phyloP scores from a whole-genome alignment of 805 yeast genomes.

The Metschnikowia gelsemii region DNA sequence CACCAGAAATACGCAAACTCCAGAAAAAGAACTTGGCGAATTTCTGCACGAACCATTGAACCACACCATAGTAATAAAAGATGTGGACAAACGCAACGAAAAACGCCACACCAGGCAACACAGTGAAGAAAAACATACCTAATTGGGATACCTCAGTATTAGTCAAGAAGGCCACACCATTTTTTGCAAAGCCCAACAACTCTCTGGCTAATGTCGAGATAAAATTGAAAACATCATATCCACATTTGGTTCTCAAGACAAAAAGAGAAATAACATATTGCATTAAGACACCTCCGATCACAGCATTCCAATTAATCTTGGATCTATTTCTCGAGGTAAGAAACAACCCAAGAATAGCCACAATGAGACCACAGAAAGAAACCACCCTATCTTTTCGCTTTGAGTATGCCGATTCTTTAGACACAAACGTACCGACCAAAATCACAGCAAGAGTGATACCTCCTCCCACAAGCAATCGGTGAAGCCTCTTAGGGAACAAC shows the following conservation, averaged over 20 bases:
- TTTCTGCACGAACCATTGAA: conserved; percentile 60
- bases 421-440: conserved; percentile 54
- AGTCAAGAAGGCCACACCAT: conserved; percentile 62
- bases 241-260: conserved; percentile 57
- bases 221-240: conserved; percentile 62
- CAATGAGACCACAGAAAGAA: conserved; percentile 54
- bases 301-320: conserved; percentile 56
- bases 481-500: conserved; percentile 40
- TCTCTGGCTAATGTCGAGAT: conserved; percentile 56
- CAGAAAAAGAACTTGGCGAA: conserved; percentile 59
- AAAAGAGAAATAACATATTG: conserved; percentile 60
- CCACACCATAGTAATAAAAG: conserved; percentile 56
- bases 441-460: conserved; percentile 46
- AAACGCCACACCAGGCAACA: conserved; percentile 61
- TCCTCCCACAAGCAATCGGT: conserved; percentile 46
- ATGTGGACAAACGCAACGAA: conserved; percentile 63
- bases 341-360: conserved; percentile 46
- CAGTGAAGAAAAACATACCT: conserved; percentile 54
- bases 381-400: conserved; percentile 52
- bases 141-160: conserved; percentile 36
- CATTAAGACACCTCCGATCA: conserved; percentile 57
- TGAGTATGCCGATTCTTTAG: conserved; percentile 47
- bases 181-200: conserved; percentile 55
- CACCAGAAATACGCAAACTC: conserved; percentile 58
- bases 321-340: conserved; percentile 46